Evolutionary conservation across 164 flowering plant species (phyloP).

Genomic region (Vitis cinerea): DNA sequence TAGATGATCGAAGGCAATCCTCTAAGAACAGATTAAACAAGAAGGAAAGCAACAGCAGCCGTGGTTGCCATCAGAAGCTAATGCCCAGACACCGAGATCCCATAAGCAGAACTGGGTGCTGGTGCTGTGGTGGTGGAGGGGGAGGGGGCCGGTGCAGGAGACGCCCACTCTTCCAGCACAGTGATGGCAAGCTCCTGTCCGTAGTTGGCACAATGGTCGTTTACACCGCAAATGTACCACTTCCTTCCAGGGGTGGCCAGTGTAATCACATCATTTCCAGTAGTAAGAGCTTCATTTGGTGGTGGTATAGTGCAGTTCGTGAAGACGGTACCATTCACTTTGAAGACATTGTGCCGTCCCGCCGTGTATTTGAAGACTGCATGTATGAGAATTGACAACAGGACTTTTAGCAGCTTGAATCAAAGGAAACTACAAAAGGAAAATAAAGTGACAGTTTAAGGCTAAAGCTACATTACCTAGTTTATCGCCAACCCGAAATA

Average conservation of each 20-base stretch:
- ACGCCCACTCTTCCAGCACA: not conserved
- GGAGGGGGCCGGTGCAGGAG: no score
- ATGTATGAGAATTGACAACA: not conserved
- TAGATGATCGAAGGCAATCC: no score
- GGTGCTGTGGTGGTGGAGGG: no score
- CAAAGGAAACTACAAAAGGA: not conserved
- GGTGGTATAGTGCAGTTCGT: not conserved
- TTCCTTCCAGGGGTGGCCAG: slow-evolving; percentile 2
- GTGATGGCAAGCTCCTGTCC: slow-evolving; percentile 3
- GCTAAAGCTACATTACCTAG: slow-evolving; percentile 4
- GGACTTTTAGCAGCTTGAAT: not conserved
- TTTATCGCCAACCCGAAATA: slow-evolving; percentile 14
- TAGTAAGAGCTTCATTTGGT: not conserved
- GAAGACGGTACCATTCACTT: slow-evolving; percentile 6
- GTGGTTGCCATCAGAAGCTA: no score
- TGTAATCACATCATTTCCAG: slow-evolving; percentile 3
- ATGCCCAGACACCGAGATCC: no score
- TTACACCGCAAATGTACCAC: slow-evolving; percentile 16
- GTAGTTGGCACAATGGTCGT: not conserved
- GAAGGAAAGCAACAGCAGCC: no score
- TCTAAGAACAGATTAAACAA: no score
- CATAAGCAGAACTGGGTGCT: no score
- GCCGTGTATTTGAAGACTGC: slow-evolving; percentile 5
- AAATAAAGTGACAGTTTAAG: not conserved
- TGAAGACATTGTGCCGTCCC: slow-evolving; percentile 3